Evolutionary conservation across 2,329 filamentous ascomycete genomes (phyloP).

Genomic region (Xylariales sp.): DNA sequence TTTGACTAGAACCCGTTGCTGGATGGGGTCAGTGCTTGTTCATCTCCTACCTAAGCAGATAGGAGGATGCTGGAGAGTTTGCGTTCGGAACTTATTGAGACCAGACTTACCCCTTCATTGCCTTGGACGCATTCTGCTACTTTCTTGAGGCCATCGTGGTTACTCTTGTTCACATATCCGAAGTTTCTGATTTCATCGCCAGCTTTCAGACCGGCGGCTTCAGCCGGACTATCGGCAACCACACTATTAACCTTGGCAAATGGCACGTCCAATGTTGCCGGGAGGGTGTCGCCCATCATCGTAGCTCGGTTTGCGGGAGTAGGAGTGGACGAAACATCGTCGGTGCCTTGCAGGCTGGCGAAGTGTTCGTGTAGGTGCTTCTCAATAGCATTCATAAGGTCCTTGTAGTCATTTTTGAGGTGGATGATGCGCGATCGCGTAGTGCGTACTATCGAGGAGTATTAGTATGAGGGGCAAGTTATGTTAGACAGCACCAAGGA

Average conservation of each 20-base stretch:
- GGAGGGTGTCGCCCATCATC: conserved; percentile 51
- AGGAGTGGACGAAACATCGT: conserved; percentile 51
- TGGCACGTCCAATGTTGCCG: conserved; percentile 57
- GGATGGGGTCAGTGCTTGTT: conserved; percentile 29
- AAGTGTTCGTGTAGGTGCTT: conserved; percentile 90
- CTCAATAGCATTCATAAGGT: conserved; percentile 85
- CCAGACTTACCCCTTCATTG: conserved; percentile 82
- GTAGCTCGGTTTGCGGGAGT: conserved; percentile 40
- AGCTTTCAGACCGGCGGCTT: conserved; percentile 79
- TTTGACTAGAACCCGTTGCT: conserved; percentile 79
- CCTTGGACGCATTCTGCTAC: conserved; percentile 91
- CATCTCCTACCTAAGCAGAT: conserved; percentile 4
- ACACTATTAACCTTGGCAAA: conserved; percentile 95
- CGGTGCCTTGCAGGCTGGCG: conserved; percentile 71
- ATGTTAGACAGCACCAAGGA: not conserved
- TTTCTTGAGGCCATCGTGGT: conserved; percentile 86
- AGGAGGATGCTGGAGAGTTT: not conserved
- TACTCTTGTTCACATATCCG: conserved; percentile 83
- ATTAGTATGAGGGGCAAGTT: conserved; percentile 31
- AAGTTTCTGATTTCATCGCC: conserved; percentile 88
- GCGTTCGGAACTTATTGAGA: not conserved
- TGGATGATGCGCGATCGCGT: conserved; percentile 89
- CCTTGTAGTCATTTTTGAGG: conserved; percentile 93
- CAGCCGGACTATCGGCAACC: conserved; percentile 81
- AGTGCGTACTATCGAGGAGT: conserved; percentile 76